Base-by-base conservation (phyloP, 441 rosid genomes). In the Adansonia rubrostipa region DNA sequence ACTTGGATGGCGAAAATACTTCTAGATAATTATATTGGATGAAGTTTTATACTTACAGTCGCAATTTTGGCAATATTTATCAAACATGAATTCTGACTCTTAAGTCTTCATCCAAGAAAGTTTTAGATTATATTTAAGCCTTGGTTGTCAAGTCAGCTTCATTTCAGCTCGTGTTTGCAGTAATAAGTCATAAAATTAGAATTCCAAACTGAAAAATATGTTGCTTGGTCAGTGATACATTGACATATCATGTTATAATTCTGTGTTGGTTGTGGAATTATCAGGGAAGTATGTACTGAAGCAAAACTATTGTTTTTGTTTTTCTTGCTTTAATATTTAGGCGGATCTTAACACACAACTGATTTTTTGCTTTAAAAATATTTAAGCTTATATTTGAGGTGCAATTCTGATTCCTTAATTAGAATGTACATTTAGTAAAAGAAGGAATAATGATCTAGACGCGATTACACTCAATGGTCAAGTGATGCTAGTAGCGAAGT, bases 1-100 rank as follows among this genome's bases (percentile, higher is more conserved):
- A 97, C 83, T 91, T 97, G 80, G 99, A 97, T 74, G 99, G 99
- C 93, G 84, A 86, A 85, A 50, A 79, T 71, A 47, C 77, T 20
- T 64, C 36, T 33, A 33, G 28, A 47, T 76, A 17, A 56, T 42
- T 75, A 9, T 10, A 74, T 15, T 10, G 24, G 56, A 50, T 56
- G 44, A n/a, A 0, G 9, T 64, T 56, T 57, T 48, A 13, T 69
- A 20, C 17, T 36, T 42, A 54, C 33, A 56, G 28, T 17, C 61
- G 67, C 20, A 15, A 24, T 22, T 63, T 53, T 63, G 62, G 33
- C 54, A 44, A 61, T 80, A 56, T 28, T 24, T 44, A 22, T 71
- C 14, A 51, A 10, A 42, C n/a, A 44, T 36, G 24, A 61, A 14
- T 33, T 71, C n/a, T 62, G 57, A 28, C 42, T 64, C 62, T 77